Percentiles rank a stretch among this genome's conserved stretches.
Evolutionary conservation across 768 basidiomycete species (phyloP).

Genomic region (Coprinopsis sp.): DNA sequence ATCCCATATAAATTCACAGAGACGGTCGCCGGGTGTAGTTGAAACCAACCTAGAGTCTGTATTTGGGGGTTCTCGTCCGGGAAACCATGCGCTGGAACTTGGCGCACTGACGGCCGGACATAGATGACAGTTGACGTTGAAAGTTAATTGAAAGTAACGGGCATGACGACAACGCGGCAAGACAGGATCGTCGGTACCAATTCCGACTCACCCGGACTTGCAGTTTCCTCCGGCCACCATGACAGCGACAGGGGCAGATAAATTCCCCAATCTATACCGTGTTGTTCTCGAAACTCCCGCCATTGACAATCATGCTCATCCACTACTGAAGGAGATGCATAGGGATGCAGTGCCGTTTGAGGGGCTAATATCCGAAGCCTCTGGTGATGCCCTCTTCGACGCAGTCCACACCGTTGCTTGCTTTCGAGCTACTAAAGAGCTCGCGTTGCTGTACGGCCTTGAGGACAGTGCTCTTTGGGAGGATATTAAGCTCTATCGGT

Average conservation of each 20-base stretch:
- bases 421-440: slow-evolving; percentile 51
- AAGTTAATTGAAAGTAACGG: too few species aligned
- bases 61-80: too few species aligned
- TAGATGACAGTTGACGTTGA: too few species aligned
- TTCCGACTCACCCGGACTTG: too few species aligned
- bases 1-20: too few species aligned
- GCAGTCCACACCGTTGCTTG: slow-evolving; percentile 56
- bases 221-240: too few species aligned
- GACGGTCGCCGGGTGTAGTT: too few species aligned
- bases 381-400: slow-evolving; percentile 41
- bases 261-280: slow-evolving; percentile 21
- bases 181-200: too few species aligned
- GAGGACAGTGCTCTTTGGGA: slow-evolving; percentile 49
- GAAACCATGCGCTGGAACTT: too few species aligned
- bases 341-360: slow-evolving; percentile 53
- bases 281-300: slow-evolving; percentile 41
- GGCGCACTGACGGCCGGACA: too few species aligned
- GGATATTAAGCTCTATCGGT: slow-evolving; percentile 46
- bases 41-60: too few species aligned
- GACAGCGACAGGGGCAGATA: slow-evolving; percentile 3
- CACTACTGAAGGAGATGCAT: slow-evolving; percentile 47
- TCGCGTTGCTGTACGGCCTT: slow-evolving; percentile 48
- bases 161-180: too few species aligned
- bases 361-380: slow-evolving; percentile 61
- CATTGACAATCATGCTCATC: slow-evolving; percentile 81